Evolutionary conservation across 1,284 basidiomycete species (phyloP).

Genomic region (Porodaedalea pini): DNA sequence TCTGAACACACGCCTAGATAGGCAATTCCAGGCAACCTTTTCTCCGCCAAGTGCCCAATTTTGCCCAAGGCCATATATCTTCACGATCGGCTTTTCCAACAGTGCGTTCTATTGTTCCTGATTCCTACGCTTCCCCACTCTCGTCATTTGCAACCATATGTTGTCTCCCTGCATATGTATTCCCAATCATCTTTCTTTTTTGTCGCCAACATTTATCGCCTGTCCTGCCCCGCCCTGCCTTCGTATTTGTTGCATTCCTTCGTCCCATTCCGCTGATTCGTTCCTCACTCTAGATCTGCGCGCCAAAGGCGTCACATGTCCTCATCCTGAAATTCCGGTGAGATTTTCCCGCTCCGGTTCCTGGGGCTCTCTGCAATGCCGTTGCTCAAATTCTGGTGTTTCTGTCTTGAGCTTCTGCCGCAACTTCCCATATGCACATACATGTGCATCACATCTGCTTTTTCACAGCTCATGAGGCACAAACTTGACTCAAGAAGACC

Average conservation of each 20-base stretch:
- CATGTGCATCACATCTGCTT: background rate
- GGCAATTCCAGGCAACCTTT: background rate
- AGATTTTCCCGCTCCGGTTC: background rate
- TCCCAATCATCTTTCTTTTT: background rate
- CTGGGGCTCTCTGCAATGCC: no score
- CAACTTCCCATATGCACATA: background rate
- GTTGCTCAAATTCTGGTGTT: no score
- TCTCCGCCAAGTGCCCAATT: background rate
- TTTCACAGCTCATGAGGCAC: background rate
- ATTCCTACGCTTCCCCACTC: background rate
- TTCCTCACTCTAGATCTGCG: no score
- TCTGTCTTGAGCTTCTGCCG: background rate
- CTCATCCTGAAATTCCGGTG: background rate
- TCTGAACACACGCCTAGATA: background rate
- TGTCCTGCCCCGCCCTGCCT: no score
- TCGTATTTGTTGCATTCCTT: background rate
- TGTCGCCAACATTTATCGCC: no score
- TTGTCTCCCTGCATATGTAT: background rate
- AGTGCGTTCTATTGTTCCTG: background rate
- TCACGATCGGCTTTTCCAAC: background rate
- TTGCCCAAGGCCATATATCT: background rate
- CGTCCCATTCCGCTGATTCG: background rate
- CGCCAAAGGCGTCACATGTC: no score
- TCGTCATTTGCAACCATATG: background rate
- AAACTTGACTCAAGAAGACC: background rate